phyloP scores from a whole-genome alignment of 73 alveolate species.

The Symbiodinium pilosum region DNA sequence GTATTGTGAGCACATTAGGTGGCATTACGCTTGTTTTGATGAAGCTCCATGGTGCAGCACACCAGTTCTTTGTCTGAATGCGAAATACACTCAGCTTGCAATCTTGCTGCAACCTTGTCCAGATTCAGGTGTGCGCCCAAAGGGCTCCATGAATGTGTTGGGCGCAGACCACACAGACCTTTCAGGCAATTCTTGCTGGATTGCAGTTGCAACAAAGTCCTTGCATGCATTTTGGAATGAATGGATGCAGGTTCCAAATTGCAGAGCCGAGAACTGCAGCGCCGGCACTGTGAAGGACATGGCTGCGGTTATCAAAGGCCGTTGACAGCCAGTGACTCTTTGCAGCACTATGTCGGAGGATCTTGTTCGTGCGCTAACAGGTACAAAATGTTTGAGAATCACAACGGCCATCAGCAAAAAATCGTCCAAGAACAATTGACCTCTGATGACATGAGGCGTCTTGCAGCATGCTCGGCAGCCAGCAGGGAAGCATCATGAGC shows the following conservation, averaged over 20 bases:
- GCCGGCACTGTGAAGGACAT: conserved; percentile 44
- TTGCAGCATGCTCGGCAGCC: background rate
- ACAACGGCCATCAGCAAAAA: background rate
- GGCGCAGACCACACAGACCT: background rate
- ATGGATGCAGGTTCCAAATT: background rate
- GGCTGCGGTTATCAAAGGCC: conserved; percentile 43
- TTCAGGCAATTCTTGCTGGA: background rate
- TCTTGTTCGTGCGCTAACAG: no score
- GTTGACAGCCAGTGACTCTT: conserved; percentile 35
- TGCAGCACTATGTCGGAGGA: background rate
- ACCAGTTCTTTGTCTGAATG: background rate
- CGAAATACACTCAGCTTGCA: background rate
- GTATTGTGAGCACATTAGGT: no score
- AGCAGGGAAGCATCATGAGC: no score
- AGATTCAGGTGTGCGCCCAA: background rate
- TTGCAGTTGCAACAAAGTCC: background rate
- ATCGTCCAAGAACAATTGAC: background rate
- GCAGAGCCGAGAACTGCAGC: background rate
- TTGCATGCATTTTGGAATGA: background rate
- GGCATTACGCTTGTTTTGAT: no score
- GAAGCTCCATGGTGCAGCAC: background rate
- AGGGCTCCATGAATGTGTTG: background rate
- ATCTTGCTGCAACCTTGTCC: background rate
- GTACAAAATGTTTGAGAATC: no score
- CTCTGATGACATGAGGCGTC: background rate